These are phyloP conservation scores for Penicillium sp. DNA, from an alignment of 2,329 filamentous ascomycete genomes.

Conservation along the genomic window DNA sequence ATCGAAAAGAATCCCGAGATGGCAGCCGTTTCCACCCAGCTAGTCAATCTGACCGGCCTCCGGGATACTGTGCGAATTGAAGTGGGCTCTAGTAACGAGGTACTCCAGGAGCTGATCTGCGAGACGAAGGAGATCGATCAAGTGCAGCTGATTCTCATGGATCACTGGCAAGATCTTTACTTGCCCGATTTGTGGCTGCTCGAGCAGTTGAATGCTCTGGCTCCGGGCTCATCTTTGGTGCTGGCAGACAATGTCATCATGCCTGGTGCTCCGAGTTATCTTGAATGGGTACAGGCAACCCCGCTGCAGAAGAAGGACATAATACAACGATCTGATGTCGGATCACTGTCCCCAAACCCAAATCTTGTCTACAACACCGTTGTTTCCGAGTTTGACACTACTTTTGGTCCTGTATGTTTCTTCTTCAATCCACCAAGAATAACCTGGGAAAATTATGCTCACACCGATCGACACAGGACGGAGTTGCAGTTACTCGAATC, in stretches of 20 bases:
- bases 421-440: not conserved
- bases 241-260: conserved; percentile 22
- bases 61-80: conserved; percentile 65
- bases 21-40: conserved; percentile 63
- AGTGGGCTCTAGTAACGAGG: conserved; percentile 66
- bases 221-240: conserved; percentile 44
- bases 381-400: conserved; percentile 13
- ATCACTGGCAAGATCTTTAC: conserved; percentile 75
- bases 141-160: conserved; percentile 72
- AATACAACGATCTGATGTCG: not conserved
- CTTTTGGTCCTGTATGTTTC: conserved; percentile 14
- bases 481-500: conserved; percentile 13
- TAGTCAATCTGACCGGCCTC: conserved; percentile 71
- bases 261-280: conserved; percentile 19
- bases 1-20: conserved; percentile 73
- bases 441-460: not conserved
- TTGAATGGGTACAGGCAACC: conserved; percentile 19
- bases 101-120: conserved; percentile 59
- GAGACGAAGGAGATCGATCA: conserved; percentile 50
- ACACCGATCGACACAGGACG: conserved; percentile 9
- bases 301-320: conserved; percentile 12
- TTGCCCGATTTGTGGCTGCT: conserved; percentile 71
- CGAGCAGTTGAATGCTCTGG: conserved; percentile 66
- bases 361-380: conserved; percentile 15
- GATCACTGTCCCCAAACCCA: conserved; percentile 11